Percentiles rank a stretch among this genome's conserved stretches.
Evolutionary conservation across 495 filamentous ascomycete species (phyloP).

Genomic region (Haplographium delicatum): DNA sequence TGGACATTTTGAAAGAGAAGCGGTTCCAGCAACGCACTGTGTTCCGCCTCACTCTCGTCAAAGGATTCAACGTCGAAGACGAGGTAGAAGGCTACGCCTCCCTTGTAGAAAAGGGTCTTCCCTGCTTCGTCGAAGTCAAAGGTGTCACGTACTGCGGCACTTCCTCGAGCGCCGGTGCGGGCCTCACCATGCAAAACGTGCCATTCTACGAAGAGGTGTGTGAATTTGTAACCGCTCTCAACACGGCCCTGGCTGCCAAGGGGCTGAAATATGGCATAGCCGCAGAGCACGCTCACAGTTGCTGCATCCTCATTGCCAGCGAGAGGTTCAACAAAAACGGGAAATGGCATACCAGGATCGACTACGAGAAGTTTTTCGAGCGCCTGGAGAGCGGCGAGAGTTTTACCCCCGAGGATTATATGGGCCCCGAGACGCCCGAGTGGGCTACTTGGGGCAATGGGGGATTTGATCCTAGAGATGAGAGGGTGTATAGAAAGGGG

Average conservation of each 20-base stretch:
- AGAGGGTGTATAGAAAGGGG: constrained; percentile 78
- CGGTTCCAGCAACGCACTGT: constrained; percentile 83
- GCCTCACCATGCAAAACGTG: constrained; percentile 91
- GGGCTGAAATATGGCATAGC: constrained; percentile 83
- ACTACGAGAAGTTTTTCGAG: constrained; percentile 86
- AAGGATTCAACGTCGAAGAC: constrained; percentile 93
- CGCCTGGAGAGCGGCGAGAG: constrained; percentile 62
- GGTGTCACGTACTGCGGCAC: constrained; percentile 97
- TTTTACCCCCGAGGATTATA: constrained; percentile 86
- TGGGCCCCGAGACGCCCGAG: constrained; percentile 73
- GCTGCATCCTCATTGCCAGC: constrained; percentile 81
- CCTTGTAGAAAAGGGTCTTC: constrained; percentile 76
- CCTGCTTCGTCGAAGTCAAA: constrained; percentile 91
- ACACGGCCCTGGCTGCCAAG: constrained; percentile 56
- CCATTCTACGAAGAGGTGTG: constrained; percentile 88
- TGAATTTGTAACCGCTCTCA: constrained; percentile 70
- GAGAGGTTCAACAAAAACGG: constrained; percentile 61
- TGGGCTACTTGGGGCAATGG: constrained; percentile 95
- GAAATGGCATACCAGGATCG: constrained; percentile 87
- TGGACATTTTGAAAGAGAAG: constrained; percentile 82
- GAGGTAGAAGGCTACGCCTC: constrained; percentile 88
- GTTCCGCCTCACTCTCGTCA: constrained; percentile 91
- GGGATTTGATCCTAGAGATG: constrained; percentile 87
- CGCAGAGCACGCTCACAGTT: constrained; percentile 91
- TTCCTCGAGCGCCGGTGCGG: constrained; percentile 68